Evolutionary conservation across 768 basidiomycete species (phyloP).

Genomic region (Pleurotus tuoliensis): DNA sequence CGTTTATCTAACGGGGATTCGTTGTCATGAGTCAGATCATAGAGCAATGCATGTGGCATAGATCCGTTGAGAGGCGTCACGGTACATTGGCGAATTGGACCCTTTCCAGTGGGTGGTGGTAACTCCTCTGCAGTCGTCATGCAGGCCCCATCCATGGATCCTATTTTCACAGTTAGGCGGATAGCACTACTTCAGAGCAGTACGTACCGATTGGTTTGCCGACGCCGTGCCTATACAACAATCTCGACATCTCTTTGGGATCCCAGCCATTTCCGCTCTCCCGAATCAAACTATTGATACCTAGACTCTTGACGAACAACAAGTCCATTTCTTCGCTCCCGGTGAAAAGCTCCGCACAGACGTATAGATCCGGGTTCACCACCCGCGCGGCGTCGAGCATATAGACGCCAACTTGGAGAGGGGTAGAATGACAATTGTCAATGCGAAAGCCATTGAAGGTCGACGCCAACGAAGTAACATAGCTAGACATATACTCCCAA

Average conservation of each 20-base stretch:
- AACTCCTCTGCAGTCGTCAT: slow-evolving; percentile 74
- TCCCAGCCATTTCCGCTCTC: slow-evolving; percentile 93
- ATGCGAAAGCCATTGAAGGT: slow-evolving; percentile 95
- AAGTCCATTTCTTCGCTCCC: slow-evolving; percentile 93
- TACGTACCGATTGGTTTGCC: slow-evolving; percentile 85
- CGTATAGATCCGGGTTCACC: slow-evolving; percentile 88
- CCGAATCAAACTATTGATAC: slow-evolving; percentile 89
- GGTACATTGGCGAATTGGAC: slow-evolving; percentile 66
- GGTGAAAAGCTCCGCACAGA: slow-evolving; percentile 96
- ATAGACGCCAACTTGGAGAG: slow-evolving; percentile 90
- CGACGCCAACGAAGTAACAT: slow-evolving; percentile 75
- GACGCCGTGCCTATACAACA: slow-evolving; percentile 87
- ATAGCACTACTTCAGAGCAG: background rate
- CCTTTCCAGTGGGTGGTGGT: slow-evolving; percentile 78
- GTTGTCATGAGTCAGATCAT: slow-evolving; percentile 97
- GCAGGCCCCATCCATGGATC: slow-evolving; percentile 92
- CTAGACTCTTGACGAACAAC: slow-evolving; percentile 85
- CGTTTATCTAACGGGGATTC: slow-evolving; percentile 88
- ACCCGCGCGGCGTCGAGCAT: slow-evolving; percentile 91
- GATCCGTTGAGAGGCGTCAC: slow-evolving; percentile 85
- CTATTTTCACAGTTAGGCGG: slow-evolving; percentile 26
- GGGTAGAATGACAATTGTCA: slow-evolving; percentile 98
- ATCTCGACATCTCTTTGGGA: slow-evolving; percentile 84
- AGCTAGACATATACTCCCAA: slow-evolving; percentile 87
- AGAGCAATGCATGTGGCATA: slow-evolving; percentile 87